These are phyloP conservation scores for Hymenoscyphus albidus DNA, from an alignment of 2,329 filamentous ascomycete species.

Conservation along the genomic window DNA sequence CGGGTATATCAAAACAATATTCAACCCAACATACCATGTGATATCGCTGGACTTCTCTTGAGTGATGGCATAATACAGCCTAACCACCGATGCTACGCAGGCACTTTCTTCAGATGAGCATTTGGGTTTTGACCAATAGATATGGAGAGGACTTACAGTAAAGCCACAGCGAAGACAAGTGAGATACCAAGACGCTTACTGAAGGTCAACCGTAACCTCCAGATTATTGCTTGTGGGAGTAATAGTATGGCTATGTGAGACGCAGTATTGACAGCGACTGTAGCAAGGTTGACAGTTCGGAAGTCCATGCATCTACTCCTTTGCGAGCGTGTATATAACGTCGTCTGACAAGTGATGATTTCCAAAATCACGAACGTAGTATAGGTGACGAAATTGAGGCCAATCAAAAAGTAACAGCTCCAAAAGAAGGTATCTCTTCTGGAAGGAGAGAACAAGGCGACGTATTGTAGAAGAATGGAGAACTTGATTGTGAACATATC, in stretches of 20 bases:
- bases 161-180: not conserved
- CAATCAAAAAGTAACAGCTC: not conserved
- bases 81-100: not conserved
- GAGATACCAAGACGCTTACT: not conserved
- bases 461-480: slow-evolving; percentile 8
- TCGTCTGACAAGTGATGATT: not conserved
- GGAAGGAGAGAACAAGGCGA: not conserved
- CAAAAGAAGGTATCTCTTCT: not conserved
- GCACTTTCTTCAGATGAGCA: not conserved
- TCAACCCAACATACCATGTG: not conserved
- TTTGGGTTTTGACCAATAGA: not conserved
- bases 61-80: not conserved
- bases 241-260: not conserved
- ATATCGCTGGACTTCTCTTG: not conserved
- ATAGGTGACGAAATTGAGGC: not conserved
- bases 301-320: not conserved
- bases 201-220: not conserved
- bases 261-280: not conserved
- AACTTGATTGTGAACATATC: not conserved
- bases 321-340: not conserved
- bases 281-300: not conserved
- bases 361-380: not conserved
- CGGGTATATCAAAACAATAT: not conserved
- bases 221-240: slow-evolving; percentile 6
- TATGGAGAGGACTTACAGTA: not conserved